These are phyloP conservation scores for Colletotrichum lini DNA, from an alignment of 2,329 filamentous ascomycete species.

Conservation along the genomic window DNA sequence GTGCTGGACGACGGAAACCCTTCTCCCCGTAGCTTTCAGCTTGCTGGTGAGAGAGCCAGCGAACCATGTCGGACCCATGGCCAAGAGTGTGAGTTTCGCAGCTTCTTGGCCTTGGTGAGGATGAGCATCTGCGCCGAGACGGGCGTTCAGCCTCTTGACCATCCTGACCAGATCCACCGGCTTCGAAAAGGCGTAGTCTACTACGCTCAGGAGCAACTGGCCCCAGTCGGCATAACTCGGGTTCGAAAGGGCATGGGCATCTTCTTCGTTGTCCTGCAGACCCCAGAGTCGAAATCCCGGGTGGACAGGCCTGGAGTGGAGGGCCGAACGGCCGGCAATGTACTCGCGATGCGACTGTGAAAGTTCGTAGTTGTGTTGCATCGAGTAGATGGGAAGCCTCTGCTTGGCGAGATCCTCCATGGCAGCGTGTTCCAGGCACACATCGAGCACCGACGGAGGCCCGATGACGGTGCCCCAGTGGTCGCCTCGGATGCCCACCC, in stretches of 20 bases:
- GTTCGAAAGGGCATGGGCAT: too few species aligned
- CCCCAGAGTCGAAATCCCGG: slow-evolving; percentile 7
- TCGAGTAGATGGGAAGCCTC: slow-evolving; percentile 14
- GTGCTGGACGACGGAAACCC: slow-evolving; percentile 1
- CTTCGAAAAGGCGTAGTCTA: background rate
- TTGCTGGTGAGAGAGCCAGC: slow-evolving; percentile 24
- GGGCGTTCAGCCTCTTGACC: slow-evolving; percentile 12
- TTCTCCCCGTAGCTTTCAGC: slow-evolving; percentile 15
- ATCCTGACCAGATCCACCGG: slow-evolving; percentile 10
- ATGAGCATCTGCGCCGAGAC: slow-evolving; percentile 11
- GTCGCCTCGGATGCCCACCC: background rate
- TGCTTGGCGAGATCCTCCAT: background rate
- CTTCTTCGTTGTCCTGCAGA: background rate
- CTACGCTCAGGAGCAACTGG: slow-evolving; percentile 5
- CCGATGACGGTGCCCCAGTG: slow-evolving; percentile 4
- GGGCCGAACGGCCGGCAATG: background rate
- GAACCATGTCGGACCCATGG: slow-evolving; percentile 18
- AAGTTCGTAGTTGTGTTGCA: slow-evolving; percentile 28
- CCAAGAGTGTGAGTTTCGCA: background rate
- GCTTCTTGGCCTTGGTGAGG: background rate
- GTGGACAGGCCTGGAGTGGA: background rate
- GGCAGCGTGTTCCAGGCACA: background rate
- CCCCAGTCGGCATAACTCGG: background rate
- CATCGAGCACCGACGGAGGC: slow-evolving; percentile 2
- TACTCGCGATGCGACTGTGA: slow-evolving; percentile 21